Evolutionary conservation across 768 basidiomycete species (phyloP).

Genomic region (Pulveroboletus sp.): DNA sequence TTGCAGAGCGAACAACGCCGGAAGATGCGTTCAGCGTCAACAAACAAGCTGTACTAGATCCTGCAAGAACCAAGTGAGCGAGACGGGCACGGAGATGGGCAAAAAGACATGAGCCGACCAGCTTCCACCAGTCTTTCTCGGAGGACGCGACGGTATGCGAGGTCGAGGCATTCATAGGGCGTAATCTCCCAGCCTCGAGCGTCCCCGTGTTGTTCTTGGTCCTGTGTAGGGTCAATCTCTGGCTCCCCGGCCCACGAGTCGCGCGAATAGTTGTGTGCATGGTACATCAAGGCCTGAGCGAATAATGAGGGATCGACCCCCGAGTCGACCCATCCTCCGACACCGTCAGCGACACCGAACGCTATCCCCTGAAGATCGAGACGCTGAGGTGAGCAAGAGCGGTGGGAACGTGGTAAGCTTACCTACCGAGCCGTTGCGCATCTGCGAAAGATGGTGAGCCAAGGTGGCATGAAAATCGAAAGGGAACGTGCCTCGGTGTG

Average conservation of each 20-base stretch:
- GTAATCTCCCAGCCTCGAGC: conserved; percentile 68
- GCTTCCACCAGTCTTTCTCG: conserved; percentile 58
- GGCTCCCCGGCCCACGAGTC: conserved; percentile 81
- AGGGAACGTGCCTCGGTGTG: conserved; percentile 58
- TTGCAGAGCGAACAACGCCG: conserved; percentile 71
- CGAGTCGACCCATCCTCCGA: conserved; percentile 85
- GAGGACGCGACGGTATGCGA: conserved; percentile 68
- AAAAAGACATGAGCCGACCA: conserved; percentile 37
- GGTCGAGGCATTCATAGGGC: conserved; percentile 64
- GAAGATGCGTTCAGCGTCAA: conserved; percentile 71
- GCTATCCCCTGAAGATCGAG: conserved; percentile 55
- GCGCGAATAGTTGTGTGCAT: conserved; percentile 67
- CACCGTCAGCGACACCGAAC: conserved; percentile 87
- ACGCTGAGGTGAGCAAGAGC: conserved; percentile 24
- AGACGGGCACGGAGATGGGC: conserved; percentile 1
- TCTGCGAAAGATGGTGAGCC: conserved; percentile 39
- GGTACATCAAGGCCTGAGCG: conserved; percentile 88
- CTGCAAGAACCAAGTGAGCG: conserved; percentile 33
- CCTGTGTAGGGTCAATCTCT: conserved; percentile 72
- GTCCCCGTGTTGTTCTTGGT: conserved; percentile 61
- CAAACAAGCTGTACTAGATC: conserved; percentile 82
- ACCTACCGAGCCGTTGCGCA: conserved; percentile 77
- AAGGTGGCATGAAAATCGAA: background rate
- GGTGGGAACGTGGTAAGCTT: conserved; percentile 7
- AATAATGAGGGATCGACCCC: conserved; percentile 88